Percentiles rank a stretch among this genome's conserved stretches.
Conservation (phyloP, 768 basidiomycete genomes). For the Amanita pseudoporphyria region DNA sequence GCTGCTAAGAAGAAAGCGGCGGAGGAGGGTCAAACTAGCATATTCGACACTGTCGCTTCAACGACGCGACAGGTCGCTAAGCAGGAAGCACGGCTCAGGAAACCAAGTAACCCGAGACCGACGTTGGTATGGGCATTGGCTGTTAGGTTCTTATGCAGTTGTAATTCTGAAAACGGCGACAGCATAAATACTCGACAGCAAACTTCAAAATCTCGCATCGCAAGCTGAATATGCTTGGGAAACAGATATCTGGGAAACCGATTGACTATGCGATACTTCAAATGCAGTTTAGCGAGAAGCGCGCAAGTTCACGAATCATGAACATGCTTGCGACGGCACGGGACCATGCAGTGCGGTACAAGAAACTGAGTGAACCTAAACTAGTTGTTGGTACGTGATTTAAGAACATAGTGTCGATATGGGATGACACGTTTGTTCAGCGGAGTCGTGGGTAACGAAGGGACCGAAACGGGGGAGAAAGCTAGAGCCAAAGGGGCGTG, state of each 20-base stretch:
- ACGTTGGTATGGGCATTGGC: conserved; percentile 16
- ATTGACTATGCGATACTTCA: conserved; percentile 94
- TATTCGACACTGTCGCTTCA: conserved; percentile 37
- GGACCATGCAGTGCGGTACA: conserved; percentile 73
- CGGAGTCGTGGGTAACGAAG: conserved; percentile 93
- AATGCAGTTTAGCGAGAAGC: conserved; percentile 94
- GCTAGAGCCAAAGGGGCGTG: conserved; percentile 77
- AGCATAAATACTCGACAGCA: conserved; percentile 93
- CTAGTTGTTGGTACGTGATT: conserved; percentile 70
- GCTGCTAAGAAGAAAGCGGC: conserved; percentile 35
- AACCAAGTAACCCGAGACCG: conserved; percentile 17
- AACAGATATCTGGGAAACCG: conserved; percentile 84
- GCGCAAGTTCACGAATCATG: conserved; percentile 77
- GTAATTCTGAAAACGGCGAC: neutral
- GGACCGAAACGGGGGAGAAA: conserved; percentile 53
- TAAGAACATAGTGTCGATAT: neutral
- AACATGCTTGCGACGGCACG: conserved; percentile 83
- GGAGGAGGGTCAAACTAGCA: conserved; percentile 33
- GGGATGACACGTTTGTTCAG: conserved; percentile 27
- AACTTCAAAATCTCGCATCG: conserved; percentile 91
- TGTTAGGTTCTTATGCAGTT: neutral
- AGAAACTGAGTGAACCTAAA: conserved; percentile 59
- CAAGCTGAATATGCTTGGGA: conserved; percentile 83
- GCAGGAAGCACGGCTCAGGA: conserved; percentile 9
- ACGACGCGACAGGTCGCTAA: conserved; percentile 14